Base-by-base conservation (phyloP, 495 filamentous ascomycete genomes). In the Aspergillus homomorphus region DNA sequence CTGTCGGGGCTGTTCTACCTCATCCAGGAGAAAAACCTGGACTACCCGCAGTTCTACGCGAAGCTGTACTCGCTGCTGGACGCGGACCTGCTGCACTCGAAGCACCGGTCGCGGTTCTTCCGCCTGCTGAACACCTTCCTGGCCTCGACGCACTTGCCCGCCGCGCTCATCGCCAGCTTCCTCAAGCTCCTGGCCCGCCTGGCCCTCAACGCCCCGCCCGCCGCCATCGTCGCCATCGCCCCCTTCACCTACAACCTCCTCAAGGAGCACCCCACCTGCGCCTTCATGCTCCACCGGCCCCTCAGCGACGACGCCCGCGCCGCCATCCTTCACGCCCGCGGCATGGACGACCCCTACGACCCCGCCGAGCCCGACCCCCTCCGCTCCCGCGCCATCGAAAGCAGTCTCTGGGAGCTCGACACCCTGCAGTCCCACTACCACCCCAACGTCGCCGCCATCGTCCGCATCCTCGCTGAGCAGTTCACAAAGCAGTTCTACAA, bases 231-330 rank as follows among this genome's bases (percentile, higher is more conserved):
- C 8, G 86, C 82, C 18, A 86, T 96, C 33, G 83, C 98, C 23
- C 95, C 95, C 30, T 96, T 89, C 82, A 84, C 93, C 51, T 99
- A 99, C 76, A 99, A 99, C 71, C 80, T 96, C 50, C 82, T 99
- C 72, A 95, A 91, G 69, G 83, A 77, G 59, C 94, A 99, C 71
- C 92, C 92, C 14, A 83, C 87, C 15, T 94, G 89, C 62, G 93
- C 92, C 16, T 96, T 94, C 69, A 96, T 98, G 91, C 83, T 99
- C 58, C 95, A 98, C 69, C 85, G 94, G 19, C 87, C 83, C 23
- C 77, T 83, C 21, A 77, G 80, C 45, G 82, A 82, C 23, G 71
- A 79, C 48, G 82, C 85, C 54, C 73, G 74, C 19, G 80, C 78
- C 46, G 79, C 81, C 44, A 55, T 77, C 45, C 60, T 91, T 49